Base-by-base conservation (phyloP, 2,329 filamentous ascomycete species). In the Ceratocystis ficicola region DNA sequence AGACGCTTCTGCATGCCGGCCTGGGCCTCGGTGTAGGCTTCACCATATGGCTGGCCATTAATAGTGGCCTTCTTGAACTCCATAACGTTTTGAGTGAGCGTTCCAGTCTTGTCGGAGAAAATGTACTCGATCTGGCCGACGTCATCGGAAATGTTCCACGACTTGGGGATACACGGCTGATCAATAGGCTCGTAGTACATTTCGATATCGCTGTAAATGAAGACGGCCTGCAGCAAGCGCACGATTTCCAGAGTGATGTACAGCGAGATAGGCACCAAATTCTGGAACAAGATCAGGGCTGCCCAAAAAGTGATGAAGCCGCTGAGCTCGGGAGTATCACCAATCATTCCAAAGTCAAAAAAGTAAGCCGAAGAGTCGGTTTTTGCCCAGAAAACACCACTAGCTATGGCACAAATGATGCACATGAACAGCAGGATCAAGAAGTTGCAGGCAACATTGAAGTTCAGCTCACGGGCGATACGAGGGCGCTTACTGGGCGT, bases 61-160 rank as follows among this genome's bases (percentile, higher is more conserved):
- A 99, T 87, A 0, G 92, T 95, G 65, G 88, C 91, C 76, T 99
- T 99, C 76, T 97, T 99, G 83, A 97, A 99, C 75, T 99, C 95
- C 94, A 99, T 97, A 81, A 90, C 86, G 73, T 97, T 97, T 77
- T 92, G 95, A n/a, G 93, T 97, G 72, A 97, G 79, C 3, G 93
- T 97, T 55, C 93, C 93, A 1, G 93, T 97, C 79, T 97, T 97
- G 79, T 97, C 93, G 0, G 91, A 96, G 76, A 99, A 99, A 70
- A 99, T 96, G 78, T 97, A 99, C 76, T 97, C 94, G 69, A 99
- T 96, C 76, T 99, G 94, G 12, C 94, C 94, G 60, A 99, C 81
- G 72, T 99, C 95, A 73, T 99, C 94, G 0, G 93, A 97, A 63
- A 99, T 97, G 73, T 97, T 99, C 94, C 94, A 99, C 0, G 92